These are phyloP conservation scores for Jamesozyma rosinii DNA, from an alignment of 805 yeast species.

Conservation along the genomic window DNA sequence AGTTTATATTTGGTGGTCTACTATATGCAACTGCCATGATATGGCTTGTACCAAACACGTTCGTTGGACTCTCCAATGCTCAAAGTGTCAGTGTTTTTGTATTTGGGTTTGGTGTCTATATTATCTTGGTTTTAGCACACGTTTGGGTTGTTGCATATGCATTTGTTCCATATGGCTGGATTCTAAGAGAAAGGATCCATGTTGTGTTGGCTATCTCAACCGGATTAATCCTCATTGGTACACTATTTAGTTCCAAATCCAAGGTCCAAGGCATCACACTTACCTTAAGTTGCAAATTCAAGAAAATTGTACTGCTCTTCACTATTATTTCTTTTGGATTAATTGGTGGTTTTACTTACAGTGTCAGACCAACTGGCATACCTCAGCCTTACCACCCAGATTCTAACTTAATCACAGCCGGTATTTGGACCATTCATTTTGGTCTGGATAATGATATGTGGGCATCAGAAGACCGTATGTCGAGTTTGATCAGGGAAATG, in stretches of 20 bases:
- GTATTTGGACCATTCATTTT: conserved; percentile 97
- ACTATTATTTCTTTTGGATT: conserved; percentile 11
- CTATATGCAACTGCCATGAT: conserved; percentile 53
- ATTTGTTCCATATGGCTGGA: conserved; percentile 89
- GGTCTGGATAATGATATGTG: conserved; percentile 97
- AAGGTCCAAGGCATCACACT: not conserved
- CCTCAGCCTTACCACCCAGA: conserved; percentile 63
- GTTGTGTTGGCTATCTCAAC: conserved; percentile 54
- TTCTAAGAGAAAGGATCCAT: conserved; percentile 83
- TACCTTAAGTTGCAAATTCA: conserved; percentile 10
- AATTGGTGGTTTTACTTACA: conserved; percentile 18
- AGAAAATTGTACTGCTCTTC: conserved; percentile 12
- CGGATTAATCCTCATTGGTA: conserved; percentile 44
- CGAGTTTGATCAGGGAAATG: conserved; percentile 69
- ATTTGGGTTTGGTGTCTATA: conserved; percentile 40
- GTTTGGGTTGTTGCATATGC: conserved; percentile 98
- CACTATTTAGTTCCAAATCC: conserved; percentile 13
- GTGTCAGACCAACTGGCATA: conserved; percentile 32
- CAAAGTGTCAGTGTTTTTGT: conserved; percentile 48
- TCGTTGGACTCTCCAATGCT: conserved; percentile 48
- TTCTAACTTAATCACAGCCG: conserved; percentile 73
- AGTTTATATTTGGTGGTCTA: conserved; percentile 53
- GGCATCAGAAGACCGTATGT: conserved; percentile 90
- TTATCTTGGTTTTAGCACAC: conserved; percentile 62
- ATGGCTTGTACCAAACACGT: conserved; percentile 53